Evolutionary conservation across 805 yeast genomes (phyloP), one percentile per base, ranked within the genome.

Genomic region (Blastobotrys muscicola): DNA sequence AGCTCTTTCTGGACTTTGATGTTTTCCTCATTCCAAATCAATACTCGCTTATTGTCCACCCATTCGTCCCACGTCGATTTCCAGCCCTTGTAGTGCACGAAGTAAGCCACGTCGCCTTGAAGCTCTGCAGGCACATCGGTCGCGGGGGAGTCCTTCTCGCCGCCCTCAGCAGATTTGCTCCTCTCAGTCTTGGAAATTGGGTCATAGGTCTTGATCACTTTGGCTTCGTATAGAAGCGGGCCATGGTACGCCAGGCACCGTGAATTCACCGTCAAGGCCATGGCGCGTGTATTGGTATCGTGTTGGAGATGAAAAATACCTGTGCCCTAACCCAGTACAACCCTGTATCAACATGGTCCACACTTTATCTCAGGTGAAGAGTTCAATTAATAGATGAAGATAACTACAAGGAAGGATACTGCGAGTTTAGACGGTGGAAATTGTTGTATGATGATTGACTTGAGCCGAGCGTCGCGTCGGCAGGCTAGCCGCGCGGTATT

Each of bases 21-120:
- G 55, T 83, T 86, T 50, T 82, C 94, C 29, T 76, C 80, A 40
- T 73, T 82, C 56, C 69, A 70, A 49, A 77, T 81, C 55, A 85
- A 67, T 4, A 90, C 72, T 31, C 97, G 66, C 33, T 76, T 79
- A 6, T 64, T 61, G 1, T 75, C 72, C 1, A 90, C 90, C 98
- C 98, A 90, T 61, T 90, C 98, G 59, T 90, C 97, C 95, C 96
- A 90, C 46, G 87, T 79, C 12, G 80, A 64, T 56, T 89, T 90
- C 98, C 98, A 90, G 2, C 98, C 97, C 52, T 81, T 82, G 62
- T 90, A 90, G 58, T 92, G 98, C 12, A 90, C 76, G 51, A 69
- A 79, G 62, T 78, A 89, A 29, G 78, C 70, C 14, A 53, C 51
- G 34, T 62, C 64, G 13, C 54, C 60, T 23, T 49, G 50, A 13